Evolutionary conservation across 2,329 filamentous ascomycete genomes (phyloP).

Genomic region (Colletotrichum horii): DNA sequence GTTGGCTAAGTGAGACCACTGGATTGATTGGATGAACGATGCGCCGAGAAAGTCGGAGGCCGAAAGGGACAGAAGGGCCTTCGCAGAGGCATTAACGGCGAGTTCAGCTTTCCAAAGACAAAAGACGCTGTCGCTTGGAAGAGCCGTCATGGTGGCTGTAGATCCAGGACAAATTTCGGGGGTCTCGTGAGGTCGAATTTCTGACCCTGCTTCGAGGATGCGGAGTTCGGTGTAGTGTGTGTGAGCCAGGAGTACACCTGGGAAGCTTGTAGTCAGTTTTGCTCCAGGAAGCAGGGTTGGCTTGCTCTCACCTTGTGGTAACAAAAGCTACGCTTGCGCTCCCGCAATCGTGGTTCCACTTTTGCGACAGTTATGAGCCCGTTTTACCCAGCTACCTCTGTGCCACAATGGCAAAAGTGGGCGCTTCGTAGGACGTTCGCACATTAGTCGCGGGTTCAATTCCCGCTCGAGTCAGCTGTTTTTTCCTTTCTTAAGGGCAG

Average conservation of each 20-base stretch:
- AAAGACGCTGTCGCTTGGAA: background rate
- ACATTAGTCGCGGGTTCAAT: no score
- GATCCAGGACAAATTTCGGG: background rate
- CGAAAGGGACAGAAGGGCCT: background rate
- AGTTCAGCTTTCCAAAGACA: background rate
- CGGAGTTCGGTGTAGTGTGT: background rate
- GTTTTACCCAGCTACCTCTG: no score
- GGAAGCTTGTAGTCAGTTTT: background rate
- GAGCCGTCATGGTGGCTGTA: no score
- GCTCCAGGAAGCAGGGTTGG: accelerated
- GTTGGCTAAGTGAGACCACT: background rate
- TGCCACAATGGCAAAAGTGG: no score
- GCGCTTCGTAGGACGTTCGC: no score
- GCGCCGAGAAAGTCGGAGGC: background rate
- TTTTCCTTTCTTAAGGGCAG: no score
- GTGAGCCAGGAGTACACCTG: background rate
- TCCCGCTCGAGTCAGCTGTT: no score
- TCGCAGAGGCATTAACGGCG: background rate
- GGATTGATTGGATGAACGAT: background rate
- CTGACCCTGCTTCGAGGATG: background rate
- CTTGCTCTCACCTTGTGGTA: accelerated
- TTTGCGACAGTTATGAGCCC: no score
- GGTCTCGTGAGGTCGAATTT: background rate
- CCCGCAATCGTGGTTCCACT: no score
- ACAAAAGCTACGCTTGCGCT: no score